A percentile compares a stretch with the other conserved stretches of the same genome.
Evolutionary conservation across 2,329 filamentous ascomycete genomes (phyloP).

Genomic region (Ophiostoma fasciatum): DNA sequence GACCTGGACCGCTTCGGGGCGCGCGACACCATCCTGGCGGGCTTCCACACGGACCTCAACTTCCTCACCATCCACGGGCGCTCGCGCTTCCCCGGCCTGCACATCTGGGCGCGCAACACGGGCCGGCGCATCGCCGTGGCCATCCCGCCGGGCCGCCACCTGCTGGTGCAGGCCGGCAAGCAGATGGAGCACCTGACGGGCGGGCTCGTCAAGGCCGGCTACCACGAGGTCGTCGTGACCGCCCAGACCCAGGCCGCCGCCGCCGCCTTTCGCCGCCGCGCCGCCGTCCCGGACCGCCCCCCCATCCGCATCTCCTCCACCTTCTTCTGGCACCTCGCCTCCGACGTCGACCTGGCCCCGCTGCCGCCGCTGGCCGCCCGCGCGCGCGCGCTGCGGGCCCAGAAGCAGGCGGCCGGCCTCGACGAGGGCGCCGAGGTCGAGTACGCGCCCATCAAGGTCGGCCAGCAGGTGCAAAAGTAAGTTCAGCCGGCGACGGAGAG

Average conservation of each 20-base stretch:
- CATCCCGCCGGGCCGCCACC: conserved; percentile 41
- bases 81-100: conserved; percentile 44
- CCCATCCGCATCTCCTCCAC: conserved; percentile 44
- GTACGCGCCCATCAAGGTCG: conserved; percentile 42
- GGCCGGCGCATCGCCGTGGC: conserved; percentile 41
- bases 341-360: conserved; percentile 39
- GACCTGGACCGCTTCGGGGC: conserved; percentile 38
- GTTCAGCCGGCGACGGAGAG: neutral
- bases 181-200: conserved; percentile 48
- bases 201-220: conserved; percentile 45
- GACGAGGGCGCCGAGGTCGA: conserved; percentile 36
- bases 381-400: conserved; percentile 28
- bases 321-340: conserved; percentile 45
- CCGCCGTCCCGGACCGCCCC: conserved; percentile 31
- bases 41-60: conserved; percentile 51
- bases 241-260: conserved; percentile 34
- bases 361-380: conserved; percentile 31
- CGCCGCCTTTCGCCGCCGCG: conserved; percentile 24
- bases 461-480: conserved; percentile 41
- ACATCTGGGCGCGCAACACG: conserved; percentile 50
- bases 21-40: conserved; percentile 43
- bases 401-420: conserved; percentile 32
- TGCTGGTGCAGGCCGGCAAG: conserved; percentile 48
- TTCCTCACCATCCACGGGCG: conserved; percentile 51
- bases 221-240: conserved; percentile 46